Conservation (phyloP, 73 alveolate species). For the Durusdinium trenchii region DNA sequence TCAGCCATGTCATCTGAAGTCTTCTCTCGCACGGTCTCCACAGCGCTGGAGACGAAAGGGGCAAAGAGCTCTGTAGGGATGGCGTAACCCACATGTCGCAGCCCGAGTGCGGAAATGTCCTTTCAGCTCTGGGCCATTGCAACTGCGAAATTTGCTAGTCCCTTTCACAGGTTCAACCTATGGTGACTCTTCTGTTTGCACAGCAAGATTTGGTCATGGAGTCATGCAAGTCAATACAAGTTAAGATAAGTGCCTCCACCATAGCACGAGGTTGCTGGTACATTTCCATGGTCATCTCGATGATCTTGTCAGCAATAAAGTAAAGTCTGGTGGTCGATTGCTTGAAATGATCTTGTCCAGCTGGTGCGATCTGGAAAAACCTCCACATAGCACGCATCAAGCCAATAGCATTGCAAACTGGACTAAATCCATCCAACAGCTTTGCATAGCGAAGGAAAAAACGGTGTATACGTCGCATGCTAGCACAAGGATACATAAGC, state of each 20-base stretch:
- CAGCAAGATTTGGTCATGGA: too few relatives aligned
- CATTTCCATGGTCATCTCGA: slow-evolving; percentile 94
- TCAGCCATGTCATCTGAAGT: slow-evolving; percentile 77
- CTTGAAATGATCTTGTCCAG: slow-evolving; percentile 94
- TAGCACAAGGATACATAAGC: too few relatives aligned
- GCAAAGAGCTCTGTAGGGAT: slow-evolving; percentile 95
- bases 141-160: too few relatives aligned
- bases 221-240: too few relatives aligned
- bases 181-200: too few relatives aligned
- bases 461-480: neutral
- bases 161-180: too few relatives aligned
- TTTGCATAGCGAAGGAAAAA: neutral
- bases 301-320: slow-evolving; percentile 91
- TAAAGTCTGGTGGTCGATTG: slow-evolving; percentile 84
- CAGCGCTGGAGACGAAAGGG: slow-evolving; percentile 68
- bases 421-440: neutral
- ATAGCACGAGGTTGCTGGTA: slow-evolving; percentile 65
- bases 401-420: neutral
- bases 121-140: neutral
- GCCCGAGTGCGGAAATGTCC: slow-evolving; percentile 89
- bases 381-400: neutral
- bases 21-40: slow-evolving; percentile 38
- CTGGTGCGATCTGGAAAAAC: slow-evolving; percentile 88
- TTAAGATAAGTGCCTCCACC: slow-evolving; percentile 90
- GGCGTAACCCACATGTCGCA: slow-evolving; percentile 90